Evolutionary conservation across 148 eudicot species (phyloP).

Genomic region (Camellia japonica): DNA sequence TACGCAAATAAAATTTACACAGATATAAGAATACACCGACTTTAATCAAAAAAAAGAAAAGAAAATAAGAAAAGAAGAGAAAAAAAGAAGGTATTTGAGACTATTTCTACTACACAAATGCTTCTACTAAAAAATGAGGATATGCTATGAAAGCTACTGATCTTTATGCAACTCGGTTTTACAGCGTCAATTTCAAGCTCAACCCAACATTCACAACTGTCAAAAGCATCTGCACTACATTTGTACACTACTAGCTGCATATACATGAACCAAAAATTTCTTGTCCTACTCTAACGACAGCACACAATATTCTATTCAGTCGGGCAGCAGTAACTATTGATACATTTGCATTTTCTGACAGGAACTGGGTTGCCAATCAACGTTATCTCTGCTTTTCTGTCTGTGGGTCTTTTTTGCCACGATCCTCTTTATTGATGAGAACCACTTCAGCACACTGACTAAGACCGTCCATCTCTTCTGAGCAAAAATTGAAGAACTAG

Average conservation of each 20-base stretch:
- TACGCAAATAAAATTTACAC: not conserved
- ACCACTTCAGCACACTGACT: too few relatives aligned
- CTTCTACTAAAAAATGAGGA: slow-evolving; percentile 1
- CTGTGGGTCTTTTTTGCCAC: slow-evolving; percentile 34
- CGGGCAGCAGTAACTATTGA: not conserved
- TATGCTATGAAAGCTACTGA: slow-evolving; percentile 4
- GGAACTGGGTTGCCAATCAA: not conserved
- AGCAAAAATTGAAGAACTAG: slow-evolving; percentile 37
- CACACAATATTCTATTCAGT: not conserved
- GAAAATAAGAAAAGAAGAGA: not conserved
- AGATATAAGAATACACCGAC: not conserved
- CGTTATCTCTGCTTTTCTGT: slow-evolving; percentile 16
- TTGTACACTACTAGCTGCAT: not conserved
- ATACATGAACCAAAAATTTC: not conserved
- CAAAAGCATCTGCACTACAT: not conserved
- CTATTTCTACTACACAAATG: not conserved
- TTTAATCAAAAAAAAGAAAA: not conserved
- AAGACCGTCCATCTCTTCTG: slow-evolving; percentile 52
- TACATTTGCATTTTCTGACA: not conserved
- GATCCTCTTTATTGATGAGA: slow-evolving; percentile 33
- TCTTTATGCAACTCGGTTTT: not conserved
- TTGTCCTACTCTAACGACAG: slow-evolving; percentile 4
- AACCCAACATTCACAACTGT: not conserved
- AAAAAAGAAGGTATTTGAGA: too few relatives aligned
- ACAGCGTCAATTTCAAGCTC: slow-evolving; percentile 4